These are phyloP conservation scores for Linaria vulgaris DNA, from an alignment of 257 asterid genomes.

Conservation along the genomic window DNA sequence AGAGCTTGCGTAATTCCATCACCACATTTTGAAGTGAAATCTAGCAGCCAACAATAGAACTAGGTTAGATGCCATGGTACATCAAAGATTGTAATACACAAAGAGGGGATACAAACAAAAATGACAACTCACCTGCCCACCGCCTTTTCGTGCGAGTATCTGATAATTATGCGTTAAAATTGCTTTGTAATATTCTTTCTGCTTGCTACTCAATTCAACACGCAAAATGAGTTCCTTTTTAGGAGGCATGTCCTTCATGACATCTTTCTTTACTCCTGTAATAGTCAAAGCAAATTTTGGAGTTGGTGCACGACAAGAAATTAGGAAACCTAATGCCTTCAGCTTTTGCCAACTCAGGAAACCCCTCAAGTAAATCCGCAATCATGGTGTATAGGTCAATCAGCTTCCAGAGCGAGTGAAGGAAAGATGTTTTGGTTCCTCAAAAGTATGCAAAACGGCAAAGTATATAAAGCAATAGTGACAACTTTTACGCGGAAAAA, in stretches of 20 bases:
- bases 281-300: conserved; percentile 22
- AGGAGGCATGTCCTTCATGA: conserved; percentile 93
- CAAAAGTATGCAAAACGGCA: background rate
- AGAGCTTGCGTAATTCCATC: conserved; percentile 99
- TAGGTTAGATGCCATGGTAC: conserved; percentile 18
- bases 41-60: conserved; percentile 43
- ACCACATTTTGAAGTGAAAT: conserved; percentile 95
- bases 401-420: conserved; percentile 17
- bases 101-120: conserved; percentile 24
- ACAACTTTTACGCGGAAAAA: background rate
- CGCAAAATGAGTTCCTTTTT: conserved; percentile 95
- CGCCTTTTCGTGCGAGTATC: conserved; percentile 94
- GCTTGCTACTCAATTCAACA: conserved; percentile 89
- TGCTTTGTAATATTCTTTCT: conserved; percentile 96
- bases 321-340: conserved; percentile 9
- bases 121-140: conserved; percentile 73
- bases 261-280: conserved; percentile 96
- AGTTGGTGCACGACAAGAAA: conserved; percentile 21
- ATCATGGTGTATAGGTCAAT: background rate
- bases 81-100: conserved; percentile 15
- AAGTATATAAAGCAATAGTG: conserved; percentile 1
- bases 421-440: background rate
- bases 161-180: conserved; percentile 92
- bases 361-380: conserved; percentile 17
- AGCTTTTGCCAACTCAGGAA: background rate